A percentile compares a stretch with the other conserved stretches of the same genome.
Conservation (phyloP, 441 rosid species). For the Populus tomentosa region DNA sequence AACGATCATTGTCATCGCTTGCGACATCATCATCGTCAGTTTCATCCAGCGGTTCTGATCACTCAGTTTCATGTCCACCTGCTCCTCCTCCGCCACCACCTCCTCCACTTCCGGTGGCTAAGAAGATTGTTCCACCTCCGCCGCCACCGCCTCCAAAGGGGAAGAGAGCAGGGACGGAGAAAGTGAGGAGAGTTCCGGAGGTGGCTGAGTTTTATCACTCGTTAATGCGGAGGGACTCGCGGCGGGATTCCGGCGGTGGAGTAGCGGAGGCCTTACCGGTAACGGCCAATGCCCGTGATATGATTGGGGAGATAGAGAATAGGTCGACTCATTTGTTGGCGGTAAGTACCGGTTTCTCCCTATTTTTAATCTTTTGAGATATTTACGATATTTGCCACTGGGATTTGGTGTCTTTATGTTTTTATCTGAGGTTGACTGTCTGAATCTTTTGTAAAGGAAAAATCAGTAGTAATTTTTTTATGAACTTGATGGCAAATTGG, state of each 20-base stretch:
- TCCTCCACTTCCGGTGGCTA: conserved; percentile 8
- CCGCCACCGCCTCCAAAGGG: conserved; percentile 73
- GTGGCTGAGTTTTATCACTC: conserved; percentile 98
- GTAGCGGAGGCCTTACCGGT: conserved; percentile 44
- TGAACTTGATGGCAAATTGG: conserved; percentile 14
- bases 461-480: neutral
- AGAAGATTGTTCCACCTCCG: conserved; percentile 52
- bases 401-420: conserved; percentile 22
- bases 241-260: conserved; percentile 56
- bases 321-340: conserved; percentile 86
- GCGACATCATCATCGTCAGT: conserved; percentile 4
- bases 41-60: conserved; percentile 21
- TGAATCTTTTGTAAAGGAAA: neutral
- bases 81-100: conserved; percentile 33
- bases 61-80: conserved; percentile 25
- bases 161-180: conserved; percentile 37
- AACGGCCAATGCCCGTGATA: conserved; percentile 75
- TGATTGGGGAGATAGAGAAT: conserved; percentile 99
- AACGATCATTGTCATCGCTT: conserved; percentile 31
- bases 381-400: conserved; percentile 36
- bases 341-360: conserved; percentile 40
- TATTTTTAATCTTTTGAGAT: conserved; percentile 11
- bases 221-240: conserved; percentile 79
- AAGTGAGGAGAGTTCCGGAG: conserved; percentile 86
- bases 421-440: neutral